A percentile compares a stretch with the other conserved stretches of the same genome.
Conservation (phyloP, 2,329 filamentous ascomycete species). For the Verticillium dahliae region DNA sequence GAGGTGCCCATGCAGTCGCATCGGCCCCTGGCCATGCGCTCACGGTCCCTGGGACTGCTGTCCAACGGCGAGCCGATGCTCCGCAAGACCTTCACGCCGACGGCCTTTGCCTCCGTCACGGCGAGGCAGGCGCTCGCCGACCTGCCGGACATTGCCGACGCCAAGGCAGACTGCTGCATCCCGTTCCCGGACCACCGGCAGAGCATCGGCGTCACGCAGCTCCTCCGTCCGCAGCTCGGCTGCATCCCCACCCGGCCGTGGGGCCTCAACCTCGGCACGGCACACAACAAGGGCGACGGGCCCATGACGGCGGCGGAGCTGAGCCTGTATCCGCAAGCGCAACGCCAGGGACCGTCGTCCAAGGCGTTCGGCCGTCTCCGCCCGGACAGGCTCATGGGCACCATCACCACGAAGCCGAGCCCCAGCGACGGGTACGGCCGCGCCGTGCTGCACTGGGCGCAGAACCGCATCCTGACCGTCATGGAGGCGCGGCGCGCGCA, state of each 20-base stretch:
- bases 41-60: conserved; percentile 44
- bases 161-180: conserved; percentile 54
- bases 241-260: conserved; percentile 54
- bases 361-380: conserved; percentile 47
- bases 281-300: conserved; percentile 32
- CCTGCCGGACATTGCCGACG: conserved; percentile 58
- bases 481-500: conserved; percentile 65
- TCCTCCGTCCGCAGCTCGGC: conserved; percentile 38
- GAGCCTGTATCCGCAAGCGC: conserved; percentile 26
- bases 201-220: conserved; percentile 28
- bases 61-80: conserved; percentile 57
- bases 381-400: conserved; percentile 49
- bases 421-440: conserved; percentile 51
- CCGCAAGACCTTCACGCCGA: conserved; percentile 37
- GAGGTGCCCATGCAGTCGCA: conserved; percentile 52
- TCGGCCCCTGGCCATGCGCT: conserved; percentile 23
- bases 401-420: conserved; percentile 49
- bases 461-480: conserved; percentile 55
- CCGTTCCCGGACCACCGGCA: conserved; percentile 62
- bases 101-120: conserved; percentile 54
- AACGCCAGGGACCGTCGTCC: conserved; percentile 15
- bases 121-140: conserved; percentile 49
- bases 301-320: conserved; percentile 31
- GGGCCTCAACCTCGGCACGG: conserved; percentile 43
- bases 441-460: conserved; percentile 55